A percentile compares a stretch with the other conserved stretches of the same genome.
These are phyloP conservation scores for Cylindrotheca fusiformis DNA, from an alignment of 108 stramenopile species.

Conservation along the genomic window DNA sequence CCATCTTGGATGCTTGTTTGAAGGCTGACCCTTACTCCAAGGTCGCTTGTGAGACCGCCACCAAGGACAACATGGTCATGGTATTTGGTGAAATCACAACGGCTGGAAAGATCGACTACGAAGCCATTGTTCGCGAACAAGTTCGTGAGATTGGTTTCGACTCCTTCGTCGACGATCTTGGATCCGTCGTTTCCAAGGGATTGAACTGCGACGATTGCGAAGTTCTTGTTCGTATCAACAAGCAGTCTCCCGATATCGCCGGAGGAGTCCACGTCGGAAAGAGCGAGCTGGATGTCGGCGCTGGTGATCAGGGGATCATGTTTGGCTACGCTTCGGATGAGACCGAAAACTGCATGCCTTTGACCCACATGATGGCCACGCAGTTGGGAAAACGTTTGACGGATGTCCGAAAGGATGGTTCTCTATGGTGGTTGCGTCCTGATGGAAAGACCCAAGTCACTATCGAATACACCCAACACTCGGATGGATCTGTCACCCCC, in stretches of 20 bases:
- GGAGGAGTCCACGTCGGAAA: constrained; percentile 94
- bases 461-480: constrained; percentile 88
- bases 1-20: constrained; percentile 96
- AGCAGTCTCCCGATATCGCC: constrained; percentile 98
- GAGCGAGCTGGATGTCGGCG: constrained; percentile 92
- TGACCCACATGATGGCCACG: constrained; percentile 96
- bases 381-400: constrained; percentile 91
- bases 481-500: constrained; percentile 89
- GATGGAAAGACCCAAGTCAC: constrained; percentile 99
- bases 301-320: constrained; percentile 99
- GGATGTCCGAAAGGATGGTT: constrained; percentile 94
- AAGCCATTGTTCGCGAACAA: constrained; percentile 93
- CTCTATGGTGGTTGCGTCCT: constrained; percentile 94
- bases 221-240: constrained; percentile 96
- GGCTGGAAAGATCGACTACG: constrained; percentile 95
- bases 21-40: constrained; percentile 92
- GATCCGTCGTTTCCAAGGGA: constrained; percentile 88
- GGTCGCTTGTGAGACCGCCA: constrained; percentile 98
- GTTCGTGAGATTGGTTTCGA: constrained; percentile 97
- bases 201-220: constrained; percentile 94
- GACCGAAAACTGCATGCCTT: constrained; percentile 93
- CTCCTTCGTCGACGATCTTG: constrained; percentile 76
- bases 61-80: constrained; percentile 99
- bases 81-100: constrained; percentile 99
- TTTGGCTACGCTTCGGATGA: constrained; percentile 98